Evolutionary conservation across 768 basidiomycete species (phyloP).

Genomic region (Pholiota conissans): DNA sequence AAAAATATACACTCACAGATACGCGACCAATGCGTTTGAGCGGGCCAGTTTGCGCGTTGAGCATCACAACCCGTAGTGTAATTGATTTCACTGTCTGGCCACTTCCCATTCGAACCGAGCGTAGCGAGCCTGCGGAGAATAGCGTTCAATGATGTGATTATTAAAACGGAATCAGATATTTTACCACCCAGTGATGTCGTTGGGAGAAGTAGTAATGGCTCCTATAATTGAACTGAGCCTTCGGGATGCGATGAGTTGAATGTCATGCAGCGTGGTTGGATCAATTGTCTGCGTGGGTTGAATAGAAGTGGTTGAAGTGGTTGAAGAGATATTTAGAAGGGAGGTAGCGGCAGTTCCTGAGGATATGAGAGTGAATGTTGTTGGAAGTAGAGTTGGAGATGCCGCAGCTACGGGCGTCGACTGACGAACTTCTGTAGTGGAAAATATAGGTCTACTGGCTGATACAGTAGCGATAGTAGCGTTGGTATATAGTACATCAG

Average conservation of each 20-base stretch:
- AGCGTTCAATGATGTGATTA: neutral
- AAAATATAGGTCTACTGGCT: neutral
- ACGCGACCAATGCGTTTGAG: slow-evolving; percentile 56
- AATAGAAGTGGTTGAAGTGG: slow-evolving; percentile 3
- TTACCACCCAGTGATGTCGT: slow-evolving; percentile 42
- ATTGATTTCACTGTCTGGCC: slow-evolving; percentile 56
- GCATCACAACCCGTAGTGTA: slow-evolving; percentile 65
- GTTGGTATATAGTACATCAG: neutral
- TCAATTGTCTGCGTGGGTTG: slow-evolving; percentile 20
- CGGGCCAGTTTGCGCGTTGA: slow-evolving; percentile 70
- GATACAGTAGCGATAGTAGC: neutral
- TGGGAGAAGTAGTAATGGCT: slow-evolving; percentile 23
- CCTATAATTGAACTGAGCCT: slow-evolving; percentile 45
- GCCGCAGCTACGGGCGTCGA: no score
- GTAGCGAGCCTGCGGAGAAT: slow-evolving; percentile 40
- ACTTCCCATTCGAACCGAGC: slow-evolving; percentile 49
- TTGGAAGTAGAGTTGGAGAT: no score
- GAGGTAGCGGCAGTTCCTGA: neutral
- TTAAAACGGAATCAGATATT: neutral
- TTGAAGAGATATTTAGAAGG: neutral
- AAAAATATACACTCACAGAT: slow-evolving; percentile 40
- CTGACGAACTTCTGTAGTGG: neutral
- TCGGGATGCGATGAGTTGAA: slow-evolving; percentile 25
- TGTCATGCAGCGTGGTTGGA: slow-evolving; percentile 18
- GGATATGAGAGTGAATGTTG: no score